Evolutionary conservation across 768 basidiomycete genomes (phyloP).

Genomic region (Suillus tomentosus): DNA sequence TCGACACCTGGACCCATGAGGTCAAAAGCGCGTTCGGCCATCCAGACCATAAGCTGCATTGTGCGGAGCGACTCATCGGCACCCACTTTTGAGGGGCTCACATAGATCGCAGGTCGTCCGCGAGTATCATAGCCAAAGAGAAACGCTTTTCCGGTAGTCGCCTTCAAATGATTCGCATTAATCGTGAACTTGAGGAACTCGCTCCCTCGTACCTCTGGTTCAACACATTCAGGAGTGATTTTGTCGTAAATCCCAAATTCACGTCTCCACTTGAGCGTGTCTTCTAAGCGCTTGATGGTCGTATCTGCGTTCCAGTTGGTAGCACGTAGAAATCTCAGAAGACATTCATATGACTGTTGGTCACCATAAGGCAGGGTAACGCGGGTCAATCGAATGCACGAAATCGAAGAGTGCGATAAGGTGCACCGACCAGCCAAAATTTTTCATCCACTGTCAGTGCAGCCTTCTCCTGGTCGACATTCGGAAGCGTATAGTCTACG

Average conservation of each 20-base stretch:
- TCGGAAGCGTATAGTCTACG: constrained; percentile 54
- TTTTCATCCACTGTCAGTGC: constrained; percentile 64
- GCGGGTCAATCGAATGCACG: not conserved
- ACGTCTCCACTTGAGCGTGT: constrained; percentile 78
- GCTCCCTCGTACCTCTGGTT: constrained; percentile 62
- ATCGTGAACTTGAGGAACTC: not conserved
- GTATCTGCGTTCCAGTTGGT: constrained; percentile 67
- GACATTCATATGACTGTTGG: constrained; percentile 61
- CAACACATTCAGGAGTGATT: constrained; percentile 62
- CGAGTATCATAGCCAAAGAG: constrained; percentile 72
- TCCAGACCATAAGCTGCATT: constrained; percentile 75
- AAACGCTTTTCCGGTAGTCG: constrained; percentile 80
- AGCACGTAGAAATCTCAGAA: constrained; percentile 78
- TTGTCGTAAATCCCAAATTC: constrained; percentile 73
- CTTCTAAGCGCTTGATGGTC: constrained; percentile 67
- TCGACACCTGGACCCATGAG: constrained; percentile 83
- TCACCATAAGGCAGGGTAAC: constrained; percentile 7
- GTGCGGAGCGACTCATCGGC: constrained; percentile 69
- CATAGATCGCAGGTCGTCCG: constrained; percentile 69
- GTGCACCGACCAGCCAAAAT: constrained; percentile 67
- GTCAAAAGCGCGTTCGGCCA: constrained; percentile 77
- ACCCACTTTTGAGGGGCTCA: constrained; percentile 73
- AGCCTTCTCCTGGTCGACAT: constrained; percentile 40
- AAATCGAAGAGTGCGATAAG: not conserved
- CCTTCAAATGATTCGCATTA: constrained; percentile 39